Base-by-base conservation (phyloP, 352 stramenopile species). In the Porosira glacialis region DNA sequence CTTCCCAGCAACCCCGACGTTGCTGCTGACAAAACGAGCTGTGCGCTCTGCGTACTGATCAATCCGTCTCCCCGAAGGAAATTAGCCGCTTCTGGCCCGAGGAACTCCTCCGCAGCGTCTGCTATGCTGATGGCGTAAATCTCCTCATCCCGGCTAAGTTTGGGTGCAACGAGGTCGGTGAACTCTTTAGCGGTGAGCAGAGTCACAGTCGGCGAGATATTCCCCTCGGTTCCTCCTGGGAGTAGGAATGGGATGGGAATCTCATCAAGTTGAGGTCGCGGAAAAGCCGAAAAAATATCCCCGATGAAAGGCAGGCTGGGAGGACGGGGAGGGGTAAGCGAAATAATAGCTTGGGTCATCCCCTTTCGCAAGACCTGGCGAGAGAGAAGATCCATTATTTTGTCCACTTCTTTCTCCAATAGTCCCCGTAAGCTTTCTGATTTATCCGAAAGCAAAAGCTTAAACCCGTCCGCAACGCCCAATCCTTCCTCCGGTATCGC, bases 111-210 rank as follows among this genome's bases (percentile, higher is more conserved):
- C 0, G 76, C 83, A 22, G 80, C 77, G 36, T 93, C 81, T 27
- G 70, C 62, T 10, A 93, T 59, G 47, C 80, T 76, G 19, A 93
- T 66, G 8, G 87, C 86, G 75, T 89, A 93, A 11, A 93, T 62
- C 65, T 93, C 87, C 55, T 93, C 87, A 30, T 92, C 81, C 27
- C 87, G 73, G 33, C 22, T 70, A 0, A 93, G 71, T 44, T 86
- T 88, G 5, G 87, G 87, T 21, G 83, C 86, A 26, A 87, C 72
- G n/a, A 71, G 27, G 49, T 93, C 83, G 5, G 82, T 85, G 24
- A 92, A 78, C 24, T 92, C 61, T 39, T 86, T 84, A 19, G 84
- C 56, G 4, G 81, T 87, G 52, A 87, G 41, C 0, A 91, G 0
- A 48, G 60, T 73, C 27, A 75, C 39, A 44, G 49, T 43, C 36